Evolutionary conservation across 2,329 filamentous ascomycete genomes (phyloP), one percentile per base, ranked within the genome.

Genomic region (Penicillium rolfsii): DNA sequence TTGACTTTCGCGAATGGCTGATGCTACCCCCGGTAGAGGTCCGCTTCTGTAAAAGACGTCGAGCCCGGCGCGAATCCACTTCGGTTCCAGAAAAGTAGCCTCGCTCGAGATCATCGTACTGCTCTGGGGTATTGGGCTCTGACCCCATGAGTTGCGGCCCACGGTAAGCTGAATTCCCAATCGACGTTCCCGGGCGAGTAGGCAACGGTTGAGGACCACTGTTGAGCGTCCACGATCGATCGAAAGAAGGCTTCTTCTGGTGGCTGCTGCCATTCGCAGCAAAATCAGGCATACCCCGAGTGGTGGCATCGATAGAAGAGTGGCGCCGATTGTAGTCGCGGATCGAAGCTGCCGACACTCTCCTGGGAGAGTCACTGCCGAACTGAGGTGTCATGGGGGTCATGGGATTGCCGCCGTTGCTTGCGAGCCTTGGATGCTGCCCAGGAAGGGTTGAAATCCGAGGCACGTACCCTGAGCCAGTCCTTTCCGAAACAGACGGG

Each of bases 11-110:
- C 40, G 89, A 88, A 74, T 91, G 86, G 63, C 77, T 81, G 40
- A 80, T 62, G 50, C 74, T 77, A 36, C 73, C 72, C 48, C 68
- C 66, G 5, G 65, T 77, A 63, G 77, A 78, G 45, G 75, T 74
- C 38, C 91, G 88, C 79, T 95, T 96, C 76, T 91, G 91, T 65
- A 97, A 81, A 50, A 95, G 82, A 72, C 92, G 96, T 49, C 91
- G 86, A 54, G 74, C 77, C 69, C 86, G 87, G 60, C 89, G 87
- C 46, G 85, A 85, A 64, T 97, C 93, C 11, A 88, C 82, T 71
- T 98, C 94, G 16, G 90, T 90, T 3, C 93, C 92, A 7, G 94
- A 97, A 73, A 97, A 97, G 76, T 98, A 98, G 26, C 93, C 94
- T 38, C 92, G 86, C 70, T 98, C 95, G 16, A 91, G 76, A 62